A percentile compares a stretch with the other conserved stretches of the same genome.
phyloP scores from a whole-genome alignment of 2,329 filamentous ascomycete species.

The Chrysoporthe cubensis region DNA sequence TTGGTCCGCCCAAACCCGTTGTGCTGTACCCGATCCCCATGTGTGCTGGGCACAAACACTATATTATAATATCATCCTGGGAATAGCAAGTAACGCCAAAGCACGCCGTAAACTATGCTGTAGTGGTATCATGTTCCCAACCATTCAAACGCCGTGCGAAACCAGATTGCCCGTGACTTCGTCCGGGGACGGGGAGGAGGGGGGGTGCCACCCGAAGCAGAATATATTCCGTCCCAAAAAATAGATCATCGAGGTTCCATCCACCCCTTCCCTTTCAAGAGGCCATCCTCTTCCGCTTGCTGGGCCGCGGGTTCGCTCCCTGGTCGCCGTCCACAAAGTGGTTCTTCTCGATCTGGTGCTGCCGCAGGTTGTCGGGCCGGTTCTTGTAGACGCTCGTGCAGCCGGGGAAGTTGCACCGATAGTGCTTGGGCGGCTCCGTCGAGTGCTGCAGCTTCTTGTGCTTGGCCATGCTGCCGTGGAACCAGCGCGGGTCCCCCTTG shows the following conservation, averaged over 20 bases:
- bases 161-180: background rate
- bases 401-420: conserved; percentile 56
- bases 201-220: too few species aligned
- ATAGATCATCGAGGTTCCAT: background rate
- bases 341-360: conserved; percentile 60
- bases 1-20: too few species aligned
- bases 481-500: conserved; percentile 61
- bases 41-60: background rate
- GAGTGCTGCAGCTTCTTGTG: conserved; percentile 60
- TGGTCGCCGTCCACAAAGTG: conserved; percentile 55
- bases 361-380: conserved; percentile 57
- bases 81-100: conserved; percentile 30
- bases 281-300: conserved; percentile 52
- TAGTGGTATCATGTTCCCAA: conserved; percentile 22
- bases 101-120: conserved; percentile 30
- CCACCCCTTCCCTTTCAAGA: background rate
- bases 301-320: conserved; percentile 42
- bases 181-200: too few species aligned
- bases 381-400: conserved; percentile 61
- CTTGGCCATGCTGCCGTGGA: conserved; percentile 62
- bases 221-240: too few species aligned
- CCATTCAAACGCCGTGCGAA: background rate
- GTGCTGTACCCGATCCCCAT: background rate
- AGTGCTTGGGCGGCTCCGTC: conserved; percentile 52
- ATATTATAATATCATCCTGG: background rate